Percentiles rank a stretch among this genome's conserved stretches.
Evolutionary conservation across 768 basidiomycete genomes (phyloP).

Genomic region (Candolleomyces efflorescens): DNA sequence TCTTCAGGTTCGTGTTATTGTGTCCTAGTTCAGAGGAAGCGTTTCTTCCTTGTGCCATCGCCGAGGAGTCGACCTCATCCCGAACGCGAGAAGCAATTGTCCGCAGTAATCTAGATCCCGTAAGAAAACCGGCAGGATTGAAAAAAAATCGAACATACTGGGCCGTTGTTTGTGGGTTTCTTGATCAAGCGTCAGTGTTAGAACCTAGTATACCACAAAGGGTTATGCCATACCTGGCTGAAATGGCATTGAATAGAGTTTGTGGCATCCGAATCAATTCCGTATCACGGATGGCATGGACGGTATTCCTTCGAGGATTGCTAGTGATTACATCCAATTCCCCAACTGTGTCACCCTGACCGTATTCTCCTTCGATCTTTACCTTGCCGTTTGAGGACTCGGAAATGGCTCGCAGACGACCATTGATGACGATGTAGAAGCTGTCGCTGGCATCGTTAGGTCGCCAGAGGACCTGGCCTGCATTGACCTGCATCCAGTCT

Average conservation of each 20-base stretch:
- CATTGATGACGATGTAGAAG: slow-evolving; percentile 98
- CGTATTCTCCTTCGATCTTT: slow-evolving; percentile 87
- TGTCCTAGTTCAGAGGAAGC: slow-evolving; percentile 58
- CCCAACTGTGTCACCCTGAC: slow-evolving; percentile 95
- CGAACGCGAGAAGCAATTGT: slow-evolving; percentile 93
- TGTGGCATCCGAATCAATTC: slow-evolving; percentile 96
- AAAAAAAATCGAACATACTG: slow-evolving; percentile 45
- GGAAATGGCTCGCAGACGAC: slow-evolving; percentile 85
- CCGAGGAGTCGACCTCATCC: slow-evolving; percentile 69
- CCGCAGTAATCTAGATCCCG: slow-evolving; percentile 53
- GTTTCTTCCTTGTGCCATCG: slow-evolving; percentile 46
- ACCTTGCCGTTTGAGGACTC: slow-evolving; percentile 77
- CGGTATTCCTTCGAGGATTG: slow-evolving; percentile 78
- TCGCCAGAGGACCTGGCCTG: slow-evolving; percentile 93
- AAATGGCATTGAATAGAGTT: slow-evolving; percentile 97
- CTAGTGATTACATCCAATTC: slow-evolving; percentile 97
- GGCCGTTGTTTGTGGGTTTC: slow-evolving; percentile 82
- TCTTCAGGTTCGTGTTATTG: slow-evolving; percentile 87
- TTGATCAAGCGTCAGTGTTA: slow-evolving; percentile 20
- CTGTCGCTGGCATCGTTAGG: slow-evolving; percentile 89
- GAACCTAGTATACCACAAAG: neutral
- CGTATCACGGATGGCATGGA: slow-evolving; percentile 97
- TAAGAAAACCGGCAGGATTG: neutral
- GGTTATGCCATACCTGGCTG: slow-evolving; percentile 54
- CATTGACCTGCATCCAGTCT: slow-evolving; percentile 97